Evolutionary conservation across 805 yeast species (phyloP), one percentile per base, ranked within the genome.

Genomic region (Wickerhamomyces subpelliculosus): DNA sequence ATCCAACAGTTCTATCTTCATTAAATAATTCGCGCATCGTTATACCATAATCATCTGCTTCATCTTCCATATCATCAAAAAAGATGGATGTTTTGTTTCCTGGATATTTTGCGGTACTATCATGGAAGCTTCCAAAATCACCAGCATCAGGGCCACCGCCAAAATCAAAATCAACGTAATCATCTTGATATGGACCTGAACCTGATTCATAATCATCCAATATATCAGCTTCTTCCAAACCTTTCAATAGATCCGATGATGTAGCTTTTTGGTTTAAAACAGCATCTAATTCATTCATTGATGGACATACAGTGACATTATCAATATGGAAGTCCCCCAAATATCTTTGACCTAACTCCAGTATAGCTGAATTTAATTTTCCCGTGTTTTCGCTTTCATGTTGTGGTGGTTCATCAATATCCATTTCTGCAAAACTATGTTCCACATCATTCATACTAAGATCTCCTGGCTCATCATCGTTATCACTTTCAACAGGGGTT

Each of bases 71-170:
- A 27, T 45, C 55, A 19, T 48, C 37, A 28, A 53, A 51, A 36
- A 54, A 54, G 13, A 54, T 47, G 1, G 59, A 54, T 4, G 51
- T 49, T 24, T 32, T 53, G 33, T 48, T 53, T 5, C 53, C 55
- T 16, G 55, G 55, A 27, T 41, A 45, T 27, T 38, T 49, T 6
- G 50, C 43, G 29, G 37, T 40, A 25, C 46, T 46, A 14, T 39
- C 43, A 1, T 47, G 32, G 32, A 29, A 29, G 9, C 46, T 3
- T 26, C 37, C 13, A 24, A 10, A 22, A 12, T 26, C 24, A 18
- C 32, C 32, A 34, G 23, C 29, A 20, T 30, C 36, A 34, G 20
- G 37, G 12, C 20, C 34, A 23, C 20, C 30, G 13, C 28, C 45
- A 7, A 27, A 44, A 17, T 44, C 51, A 33, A 42, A 46, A 8